A percentile compares a stretch with the other conserved stretches of the same genome.
Evolutionary conservation across 225 moss, liverwort and hornwort genomes (phyloP).

Genomic region (Pleurozium schreberi): DNA sequence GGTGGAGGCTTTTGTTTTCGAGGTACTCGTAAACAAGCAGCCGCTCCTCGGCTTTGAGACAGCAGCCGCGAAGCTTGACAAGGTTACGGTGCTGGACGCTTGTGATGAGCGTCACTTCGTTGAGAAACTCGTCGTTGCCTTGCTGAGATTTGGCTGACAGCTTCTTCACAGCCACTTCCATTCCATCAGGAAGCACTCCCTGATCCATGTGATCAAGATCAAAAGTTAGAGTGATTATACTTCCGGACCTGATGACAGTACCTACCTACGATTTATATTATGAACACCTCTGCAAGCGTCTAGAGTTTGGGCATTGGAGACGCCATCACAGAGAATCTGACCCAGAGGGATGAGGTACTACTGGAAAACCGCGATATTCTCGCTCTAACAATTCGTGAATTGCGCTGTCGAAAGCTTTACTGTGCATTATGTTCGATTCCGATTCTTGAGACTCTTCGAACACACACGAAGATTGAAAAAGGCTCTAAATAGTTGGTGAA

Average conservation of each 20-base stretch:
- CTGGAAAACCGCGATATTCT: not conserved
- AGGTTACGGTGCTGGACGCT: slow-evolving; percentile 50
- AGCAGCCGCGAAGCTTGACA: slow-evolving; percentile 40
- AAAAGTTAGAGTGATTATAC: not conserved
- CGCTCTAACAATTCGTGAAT: not conserved
- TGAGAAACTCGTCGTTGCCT: slow-evolving; percentile 45
- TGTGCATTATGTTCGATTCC: not conserved
- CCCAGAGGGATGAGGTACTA: not conserved
- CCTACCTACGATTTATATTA: not conserved
- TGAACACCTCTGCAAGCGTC: not conserved
- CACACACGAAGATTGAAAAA: not conserved
- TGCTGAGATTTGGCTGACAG: slow-evolving; percentile 46
- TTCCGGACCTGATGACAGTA: not conserved
- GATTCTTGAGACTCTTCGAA: not conserved
- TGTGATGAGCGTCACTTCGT: slow-evolving; percentile 42
- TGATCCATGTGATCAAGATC: not conserved
- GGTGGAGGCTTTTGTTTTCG: slow-evolving; percentile 41
- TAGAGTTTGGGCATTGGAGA: not conserved
- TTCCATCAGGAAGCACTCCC: slow-evolving; percentile 41
- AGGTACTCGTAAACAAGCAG: slow-evolving; percentile 45
- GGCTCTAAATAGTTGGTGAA: not conserved
- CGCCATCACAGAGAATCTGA: not conserved
- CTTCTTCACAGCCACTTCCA: slow-evolving; percentile 43
- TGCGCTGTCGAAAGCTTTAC: not conserved
- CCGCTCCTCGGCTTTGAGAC: slow-evolving; percentile 38